Percentiles rank a stretch among this genome's conserved stretches.
phyloP scores from a whole-genome alignment of 179 eudicot genomes.

The Sideroxylon spinosum region DNA sequence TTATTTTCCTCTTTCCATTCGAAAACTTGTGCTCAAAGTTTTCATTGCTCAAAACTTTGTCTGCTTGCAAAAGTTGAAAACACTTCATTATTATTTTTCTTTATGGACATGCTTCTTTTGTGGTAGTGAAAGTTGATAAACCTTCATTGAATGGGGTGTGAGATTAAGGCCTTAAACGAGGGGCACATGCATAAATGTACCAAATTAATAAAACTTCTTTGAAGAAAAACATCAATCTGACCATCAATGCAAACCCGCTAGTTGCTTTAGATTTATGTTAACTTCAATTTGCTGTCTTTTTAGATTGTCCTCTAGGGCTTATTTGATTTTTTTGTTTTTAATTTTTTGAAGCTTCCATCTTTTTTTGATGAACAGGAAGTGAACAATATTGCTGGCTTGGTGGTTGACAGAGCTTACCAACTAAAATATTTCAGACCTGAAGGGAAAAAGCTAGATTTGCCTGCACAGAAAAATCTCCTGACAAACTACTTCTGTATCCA shows the following conservation, averaged over 20 bases:
- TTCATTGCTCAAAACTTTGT: not conserved
- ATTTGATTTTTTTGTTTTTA: not conserved
- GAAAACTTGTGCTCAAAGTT: not conserved
- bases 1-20: slow-evolving; percentile 3
- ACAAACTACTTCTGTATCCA: slow-evolving; percentile 98
- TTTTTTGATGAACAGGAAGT: slow-evolving; percentile 38
- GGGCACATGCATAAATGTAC: not conserved
- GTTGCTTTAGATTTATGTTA: not conserved
- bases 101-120: not conserved
- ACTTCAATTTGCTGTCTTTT: not conserved
- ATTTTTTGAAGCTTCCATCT: slow-evolving; percentile 2
- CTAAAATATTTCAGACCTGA: slow-evolving; percentile 46
- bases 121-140: not conserved
- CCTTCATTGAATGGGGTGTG: not conserved
- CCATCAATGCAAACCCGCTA: not conserved
- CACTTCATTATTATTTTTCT: not conserved
- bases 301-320: not conserved
- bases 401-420: slow-evolving; percentile 34
- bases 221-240: not conserved
- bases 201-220: not conserved
- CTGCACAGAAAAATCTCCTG: slow-evolving; percentile 80
- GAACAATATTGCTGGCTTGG: slow-evolving; percentile 23
- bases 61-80: not conserved
- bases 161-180: not conserved
- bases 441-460: slow-evolving; percentile 73